These are phyloP conservation scores for Ceratocystis eucalypticola DNA, from an alignment of 2,329 filamentous ascomycete species.

Conservation along the genomic window DNA sequence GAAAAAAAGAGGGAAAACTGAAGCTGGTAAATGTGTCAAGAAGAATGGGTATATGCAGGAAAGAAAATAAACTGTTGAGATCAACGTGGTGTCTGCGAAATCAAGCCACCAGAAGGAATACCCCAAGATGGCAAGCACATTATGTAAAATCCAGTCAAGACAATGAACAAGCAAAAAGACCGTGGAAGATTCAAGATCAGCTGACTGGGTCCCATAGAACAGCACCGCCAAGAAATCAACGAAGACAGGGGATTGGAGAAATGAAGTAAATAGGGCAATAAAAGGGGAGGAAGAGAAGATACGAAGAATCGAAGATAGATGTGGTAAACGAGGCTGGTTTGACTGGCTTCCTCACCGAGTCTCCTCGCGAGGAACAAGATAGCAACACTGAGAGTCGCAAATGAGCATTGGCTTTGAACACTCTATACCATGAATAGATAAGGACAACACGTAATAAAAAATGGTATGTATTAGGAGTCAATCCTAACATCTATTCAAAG, in stretches of 20 bases:
- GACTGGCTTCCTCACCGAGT: slow-evolving; percentile 2
- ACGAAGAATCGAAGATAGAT: slow-evolving; percentile 1
- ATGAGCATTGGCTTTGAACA: neutral
- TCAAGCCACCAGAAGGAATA: neutral
- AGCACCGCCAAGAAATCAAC: slow-evolving; percentile 1
- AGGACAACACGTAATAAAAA: neutral
- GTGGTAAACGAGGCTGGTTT: neutral
- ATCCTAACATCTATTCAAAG: neutral
- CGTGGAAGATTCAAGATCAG: neutral
- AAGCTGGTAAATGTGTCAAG: neutral
- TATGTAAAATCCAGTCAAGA: neutral
- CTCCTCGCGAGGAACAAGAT: neutral
- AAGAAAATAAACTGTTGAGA: slow-evolving; percentile 9
- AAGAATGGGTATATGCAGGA: slow-evolving; percentile 1
- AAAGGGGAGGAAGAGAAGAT: neutral
- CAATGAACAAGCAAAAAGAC: neutral
- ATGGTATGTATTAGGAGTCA: neutral
- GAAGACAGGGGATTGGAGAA: neutral
- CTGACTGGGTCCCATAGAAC: no score
- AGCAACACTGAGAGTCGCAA: neutral
- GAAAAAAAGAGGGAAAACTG: neutral
- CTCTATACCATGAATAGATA: neutral
- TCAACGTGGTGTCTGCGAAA: neutral
- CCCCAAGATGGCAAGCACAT: neutral
- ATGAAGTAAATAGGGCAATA: slow-evolving; percentile 10